Percentiles rank a stretch among this genome's conserved stretches.
Conservation (phyloP, 805 yeast species). For the Yarrowia yakushimensis region DNA sequence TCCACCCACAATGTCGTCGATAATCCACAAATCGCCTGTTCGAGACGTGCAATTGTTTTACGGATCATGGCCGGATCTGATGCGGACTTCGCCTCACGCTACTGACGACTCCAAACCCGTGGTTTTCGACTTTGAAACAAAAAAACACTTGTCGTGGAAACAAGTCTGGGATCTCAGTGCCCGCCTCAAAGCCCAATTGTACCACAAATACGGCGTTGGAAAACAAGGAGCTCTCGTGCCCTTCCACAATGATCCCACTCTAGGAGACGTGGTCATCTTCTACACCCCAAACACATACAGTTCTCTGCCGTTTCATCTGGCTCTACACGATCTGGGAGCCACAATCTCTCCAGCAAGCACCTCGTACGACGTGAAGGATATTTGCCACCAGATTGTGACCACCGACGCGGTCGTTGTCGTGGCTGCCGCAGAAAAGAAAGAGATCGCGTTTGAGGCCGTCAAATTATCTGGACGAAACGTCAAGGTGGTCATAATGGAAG, state of each 20-base stretch:
- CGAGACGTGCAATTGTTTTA: not conserved
- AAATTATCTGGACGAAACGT: not conserved
- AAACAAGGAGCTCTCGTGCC: not conserved
- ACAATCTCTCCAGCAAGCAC: conserved; percentile 11
- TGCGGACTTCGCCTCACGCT: not conserved
- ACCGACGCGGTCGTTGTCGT: conserved; percentile 16
- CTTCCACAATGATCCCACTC: not conserved
- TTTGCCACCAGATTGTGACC: conserved; percentile 8
- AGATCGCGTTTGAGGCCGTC: not conserved
- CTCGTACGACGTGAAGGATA: conserved; percentile 9
- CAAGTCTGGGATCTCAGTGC: not conserved
- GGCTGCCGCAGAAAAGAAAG: not conserved
- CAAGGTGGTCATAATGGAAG: not conserved
- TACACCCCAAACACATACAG: conserved; percentile 13
- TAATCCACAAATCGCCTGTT: conserved; percentile 18
- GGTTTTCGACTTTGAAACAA: conserved; percentile 4
- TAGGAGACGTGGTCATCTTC: conserved; percentile 19
- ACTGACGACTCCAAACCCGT: conserved; percentile 2
- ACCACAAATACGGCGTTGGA: not conserved
- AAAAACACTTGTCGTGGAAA: not conserved
- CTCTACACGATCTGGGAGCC: conserved; percentile 11
- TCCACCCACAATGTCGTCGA: not conserved
- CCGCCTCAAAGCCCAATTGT: not conserved
- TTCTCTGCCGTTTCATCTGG: conserved; percentile 4
- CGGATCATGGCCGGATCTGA: conserved; percentile 23